phyloP scores from a whole-genome alignment of 2,329 filamentous ascomycete genomes.

The Catunica adiposa region DNA sequence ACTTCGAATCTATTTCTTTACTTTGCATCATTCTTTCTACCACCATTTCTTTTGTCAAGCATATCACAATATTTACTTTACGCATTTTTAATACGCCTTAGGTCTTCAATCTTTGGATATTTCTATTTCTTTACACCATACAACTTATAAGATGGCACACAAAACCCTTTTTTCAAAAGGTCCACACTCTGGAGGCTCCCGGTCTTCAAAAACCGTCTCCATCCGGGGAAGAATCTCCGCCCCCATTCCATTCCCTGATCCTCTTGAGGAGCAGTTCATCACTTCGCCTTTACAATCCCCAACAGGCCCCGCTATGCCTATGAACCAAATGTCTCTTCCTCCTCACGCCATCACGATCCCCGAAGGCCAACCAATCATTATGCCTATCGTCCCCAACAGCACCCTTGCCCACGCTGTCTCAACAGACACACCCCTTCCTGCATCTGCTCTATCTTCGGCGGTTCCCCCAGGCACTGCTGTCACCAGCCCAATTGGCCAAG shows the following conservation, averaged over 20 bases:
- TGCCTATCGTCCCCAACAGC: slow-evolving; percentile 11
- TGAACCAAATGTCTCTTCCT: background rate
- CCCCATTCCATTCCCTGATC: slow-evolving; percentile 38
- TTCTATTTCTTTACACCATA: background rate
- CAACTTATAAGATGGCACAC: background rate
- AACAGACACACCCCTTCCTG: background rate
- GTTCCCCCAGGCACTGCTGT: background rate
- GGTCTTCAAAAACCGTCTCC: background rate
- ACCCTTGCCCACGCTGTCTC: slow-evolving; percentile 7
- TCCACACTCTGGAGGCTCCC: background rate
- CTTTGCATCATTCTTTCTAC: no score
- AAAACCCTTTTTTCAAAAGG: background rate
- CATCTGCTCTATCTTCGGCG: background rate
- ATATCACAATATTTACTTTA: no score
- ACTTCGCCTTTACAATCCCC: slow-evolving; percentile 16
- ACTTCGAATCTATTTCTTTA: no score
- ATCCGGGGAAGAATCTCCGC: slow-evolving; percentile 45
- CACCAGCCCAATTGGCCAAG: background rate
- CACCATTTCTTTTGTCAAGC: no score
- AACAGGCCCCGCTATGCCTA: slow-evolving; percentile 13
- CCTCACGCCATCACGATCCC: slow-evolving; percentile 5
- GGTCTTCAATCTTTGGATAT: no score
- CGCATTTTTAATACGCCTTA: no score
- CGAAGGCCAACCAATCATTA: slow-evolving; percentile 11
- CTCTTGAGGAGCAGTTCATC: slow-evolving; percentile 35